Evolutionary conservation across 1,284 basidiomycete species (phyloP), one percentile per base, ranked within the genome.

Genomic region (Austroboletus niveus): DNA sequence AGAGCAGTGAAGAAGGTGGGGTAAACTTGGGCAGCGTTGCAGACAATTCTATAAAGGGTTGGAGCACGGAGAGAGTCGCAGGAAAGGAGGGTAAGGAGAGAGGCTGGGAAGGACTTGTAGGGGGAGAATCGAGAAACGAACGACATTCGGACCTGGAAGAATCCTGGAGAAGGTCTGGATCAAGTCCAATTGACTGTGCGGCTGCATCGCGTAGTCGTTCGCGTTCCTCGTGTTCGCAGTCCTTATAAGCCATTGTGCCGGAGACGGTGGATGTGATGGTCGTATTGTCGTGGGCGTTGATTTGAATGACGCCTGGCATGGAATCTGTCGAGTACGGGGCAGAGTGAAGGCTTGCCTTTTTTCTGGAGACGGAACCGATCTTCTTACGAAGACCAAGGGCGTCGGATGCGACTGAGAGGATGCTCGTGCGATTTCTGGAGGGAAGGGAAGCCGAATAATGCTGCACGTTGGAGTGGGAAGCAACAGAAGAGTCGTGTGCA

Each of bases 251-350:
- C 6, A 48, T 47, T 24, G 61, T 38, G 4, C 60, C 56, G 22
- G 39, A 44, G 4, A 55, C 8, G 0, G 53, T 44, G 9, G 66
- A 48, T 17, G 65, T 55, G 47, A 59, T 53, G 68, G 52, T 72
- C 63, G 49, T 70, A 67, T 35, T 53, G 42, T 57, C 65, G 29
- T 75, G 70, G 10, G 82, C 82, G 45, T 72, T 78, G 41, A 89
- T 88, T 64, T 89, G 87, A 48, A 89, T 85, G 48, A 89, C 84
- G 42, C 80, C 85, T 8, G 84, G 79, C 47, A 85, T 71, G 31
- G 85, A 66, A 40, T 81, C 63, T 1, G 55, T 32, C 5, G 64
- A 34, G n/a, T 53, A 39, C 22, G 64, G 55, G 14, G 61, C 17
- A 42, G 65, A 39, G 70, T 66, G 57, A 60, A 71, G 55, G 40